Percentiles rank a stretch among this genome's conserved stretches.
Evolutionary conservation across 257 asterid genomes (phyloP).

Genomic region (Salvia hispanica): DNA sequence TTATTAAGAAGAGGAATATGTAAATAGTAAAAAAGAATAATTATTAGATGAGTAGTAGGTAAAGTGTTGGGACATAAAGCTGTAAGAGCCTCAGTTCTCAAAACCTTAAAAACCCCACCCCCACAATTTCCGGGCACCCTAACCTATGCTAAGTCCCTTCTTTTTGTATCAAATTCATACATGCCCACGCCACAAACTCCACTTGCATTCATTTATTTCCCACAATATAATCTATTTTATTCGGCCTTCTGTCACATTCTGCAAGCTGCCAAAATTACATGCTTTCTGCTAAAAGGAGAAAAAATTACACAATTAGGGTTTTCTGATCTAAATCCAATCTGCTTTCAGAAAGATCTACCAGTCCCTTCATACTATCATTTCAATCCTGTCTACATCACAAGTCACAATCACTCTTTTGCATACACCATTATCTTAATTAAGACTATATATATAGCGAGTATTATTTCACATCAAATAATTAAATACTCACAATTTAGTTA

Average conservation of each 20-base stretch:
- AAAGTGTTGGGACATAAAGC: slow-evolving; percentile 34
- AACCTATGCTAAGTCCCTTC: slow-evolving; percentile 34
- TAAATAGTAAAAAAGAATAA: background rate
- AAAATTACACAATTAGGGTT: background rate
- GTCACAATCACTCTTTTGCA: slow-evolving; percentile 28
- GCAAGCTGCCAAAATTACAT: too few species aligned
- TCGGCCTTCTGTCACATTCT: too few species aligned
- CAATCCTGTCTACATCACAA: slow-evolving; percentile 43
- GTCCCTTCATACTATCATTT: slow-evolving; percentile 37
- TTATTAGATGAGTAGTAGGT: slow-evolving; percentile 30
- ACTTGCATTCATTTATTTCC: slow-evolving; percentile 21
- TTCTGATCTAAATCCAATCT: slow-evolving; percentile 33
- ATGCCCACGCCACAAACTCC: slow-evolving; percentile 32
- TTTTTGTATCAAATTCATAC: slow-evolving; percentile 42
- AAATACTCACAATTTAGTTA: background rate
- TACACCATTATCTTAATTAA: too few species aligned
- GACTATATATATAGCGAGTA: too few species aligned
- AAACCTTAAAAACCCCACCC: slow-evolving; percentile 46
- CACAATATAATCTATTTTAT: slow-evolving; percentile 9
- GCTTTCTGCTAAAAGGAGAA: background rate
- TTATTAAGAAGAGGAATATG: too few species aligned
- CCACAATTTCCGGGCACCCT: slow-evolving; percentile 52
- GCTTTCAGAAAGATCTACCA: slow-evolving; percentile 40
- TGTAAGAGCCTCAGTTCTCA: slow-evolving; percentile 30
- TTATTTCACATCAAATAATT: background rate